phyloP scores from a whole-genome alignment of 805 yeast species.

The Priceomyces castillae region DNA sequence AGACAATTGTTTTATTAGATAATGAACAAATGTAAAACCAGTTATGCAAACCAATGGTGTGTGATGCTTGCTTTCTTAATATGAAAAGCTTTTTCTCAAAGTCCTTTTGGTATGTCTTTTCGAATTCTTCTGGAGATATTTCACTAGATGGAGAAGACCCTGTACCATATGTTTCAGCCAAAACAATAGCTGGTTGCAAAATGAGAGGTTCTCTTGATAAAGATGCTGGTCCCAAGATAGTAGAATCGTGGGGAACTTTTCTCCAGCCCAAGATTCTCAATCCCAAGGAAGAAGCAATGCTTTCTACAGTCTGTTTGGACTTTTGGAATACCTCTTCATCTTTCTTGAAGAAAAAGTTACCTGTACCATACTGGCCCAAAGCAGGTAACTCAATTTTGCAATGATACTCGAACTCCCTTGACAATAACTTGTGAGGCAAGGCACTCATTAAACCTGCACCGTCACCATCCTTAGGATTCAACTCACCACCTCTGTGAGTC shows the following conservation, averaged over 20 bases:
- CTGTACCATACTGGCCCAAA: conserved; percentile 88
- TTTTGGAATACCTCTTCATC: conserved; percentile 68
- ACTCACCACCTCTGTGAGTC: conserved; percentile 99
- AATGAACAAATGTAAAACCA: conserved; percentile 97
- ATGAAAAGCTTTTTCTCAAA: conserved; percentile 85
- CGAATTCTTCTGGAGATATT: conserved; percentile 54
- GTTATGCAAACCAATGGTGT: conserved; percentile 88
- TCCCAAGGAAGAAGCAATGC: conserved; percentile 71
- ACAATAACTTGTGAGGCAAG: conserved; percentile 84
- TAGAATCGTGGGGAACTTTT: conserved; percentile 89
- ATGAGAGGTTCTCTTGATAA: conserved; percentile 88
- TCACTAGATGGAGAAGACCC: conserved; percentile 25
- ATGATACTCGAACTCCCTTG: conserved; percentile 75
- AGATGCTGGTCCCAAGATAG: conserved; percentile 93
- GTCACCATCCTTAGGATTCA: conserved; percentile 96
- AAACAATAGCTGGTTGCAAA: conserved; percentile 89
- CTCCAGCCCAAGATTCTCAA: conserved; percentile 92
- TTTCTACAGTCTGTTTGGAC: conserved; percentile 75
- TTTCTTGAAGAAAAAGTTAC: conserved; percentile 90
- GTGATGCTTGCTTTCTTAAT: conserved; percentile 85
- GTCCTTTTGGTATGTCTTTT: conserved; percentile 50
- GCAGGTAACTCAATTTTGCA: conserved; percentile 68
- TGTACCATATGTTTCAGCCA: conserved; percentile 34
- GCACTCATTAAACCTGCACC: conserved; percentile 98
- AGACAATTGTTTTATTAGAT: conserved; percentile 84